Percentiles rank a stretch among this genome's conserved stretches.
These are phyloP conservation scores for Striga asiatica DNA, from an alignment of 257 asterid species.

Conservation along the genomic window DNA sequence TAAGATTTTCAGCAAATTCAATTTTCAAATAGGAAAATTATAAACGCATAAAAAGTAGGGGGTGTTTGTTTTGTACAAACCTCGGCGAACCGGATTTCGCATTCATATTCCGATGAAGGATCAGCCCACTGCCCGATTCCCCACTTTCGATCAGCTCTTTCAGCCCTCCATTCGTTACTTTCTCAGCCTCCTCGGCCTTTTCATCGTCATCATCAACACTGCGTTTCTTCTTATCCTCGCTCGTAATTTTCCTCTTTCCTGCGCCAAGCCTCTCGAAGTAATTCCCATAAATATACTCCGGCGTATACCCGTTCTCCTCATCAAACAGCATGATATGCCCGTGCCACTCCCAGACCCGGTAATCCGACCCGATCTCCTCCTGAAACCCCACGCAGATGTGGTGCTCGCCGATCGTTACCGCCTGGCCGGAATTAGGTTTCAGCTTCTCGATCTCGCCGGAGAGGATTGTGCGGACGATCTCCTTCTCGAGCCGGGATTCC, in stretches of 20 bases:
- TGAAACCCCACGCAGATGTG: conserved; percentile 89
- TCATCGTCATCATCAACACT: conserved; percentile 18
- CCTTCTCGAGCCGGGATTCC: conserved; percentile 76
- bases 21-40: neutral
- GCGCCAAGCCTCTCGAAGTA: conserved; percentile 66
- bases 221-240: conserved; percentile 2
- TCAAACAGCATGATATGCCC: conserved; percentile 89
- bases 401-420: conserved; percentile 71
- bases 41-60: neutral
- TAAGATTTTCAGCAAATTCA: conserved; percentile 1
- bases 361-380: conserved; percentile 63
- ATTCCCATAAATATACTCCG: conserved; percentile 91
- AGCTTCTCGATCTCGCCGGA: conserved; percentile 48
- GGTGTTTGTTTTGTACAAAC: conserved; percentile 19
- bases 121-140: conserved; percentile 36
- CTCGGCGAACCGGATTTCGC: conserved; percentile 53
- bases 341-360: conserved; percentile 99
- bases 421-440: conserved; percentile 91
- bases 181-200: conserved; percentile 32
- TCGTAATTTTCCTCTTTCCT: conserved; percentile 18
- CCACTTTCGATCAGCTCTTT: conserved; percentile 67
- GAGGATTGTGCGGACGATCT: conserved; percentile 59
- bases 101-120: conserved; percentile 63
- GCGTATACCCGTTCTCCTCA: conserved; percentile 80
- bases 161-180: conserved; percentile 52